A percentile compares a stretch with the other conserved stretches of the same genome.
Conservation (phyloP, 345 rosid genomes). For the Hypericum androsaemum region DNA sequence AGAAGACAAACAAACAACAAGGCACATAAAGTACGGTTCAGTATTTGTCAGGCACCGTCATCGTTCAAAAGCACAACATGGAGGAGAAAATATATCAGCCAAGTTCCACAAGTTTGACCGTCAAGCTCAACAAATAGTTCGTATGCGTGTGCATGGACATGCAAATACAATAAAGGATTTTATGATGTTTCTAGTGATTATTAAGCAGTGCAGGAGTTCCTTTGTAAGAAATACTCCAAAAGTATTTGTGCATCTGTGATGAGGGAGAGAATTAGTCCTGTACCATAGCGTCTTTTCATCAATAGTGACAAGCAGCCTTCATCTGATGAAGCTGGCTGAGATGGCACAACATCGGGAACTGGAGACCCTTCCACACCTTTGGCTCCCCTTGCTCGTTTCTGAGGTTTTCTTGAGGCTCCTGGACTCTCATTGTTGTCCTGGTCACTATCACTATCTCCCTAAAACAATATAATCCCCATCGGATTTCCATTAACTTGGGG, state of each 20-base stretch:
- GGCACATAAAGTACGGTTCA: too few relatives aligned
- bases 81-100: too few relatives aligned
- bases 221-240: too few relatives aligned
- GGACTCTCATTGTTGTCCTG: constrained; percentile 44
- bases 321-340: constrained; percentile 44
- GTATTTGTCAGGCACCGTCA: too few relatives aligned
- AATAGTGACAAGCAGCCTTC: constrained; percentile 49
- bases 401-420: constrained; percentile 36
- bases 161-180: too few relatives aligned
- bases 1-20: too few relatives aligned
- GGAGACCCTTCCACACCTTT: constrained; percentile 38
- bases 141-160: too few relatives aligned
- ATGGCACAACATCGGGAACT: constrained; percentile 49
- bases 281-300: constrained; percentile 66
- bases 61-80: too few relatives aligned
- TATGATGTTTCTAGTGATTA: too few relatives aligned
- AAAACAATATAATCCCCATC: constrained; percentile 18
- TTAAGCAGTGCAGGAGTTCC: too few relatives aligned
- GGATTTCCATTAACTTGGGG: constrained; percentile 5
- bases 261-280: constrained; percentile 15
- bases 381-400: constrained; percentile 42
- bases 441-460: constrained; percentile 74
- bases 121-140: too few relatives aligned
- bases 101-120: too few relatives aligned
- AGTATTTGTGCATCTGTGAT: not conserved